Evolutionary conservation across 23 red algal species (phyloP).

Genomic region (Chondrus crispus): DNA sequence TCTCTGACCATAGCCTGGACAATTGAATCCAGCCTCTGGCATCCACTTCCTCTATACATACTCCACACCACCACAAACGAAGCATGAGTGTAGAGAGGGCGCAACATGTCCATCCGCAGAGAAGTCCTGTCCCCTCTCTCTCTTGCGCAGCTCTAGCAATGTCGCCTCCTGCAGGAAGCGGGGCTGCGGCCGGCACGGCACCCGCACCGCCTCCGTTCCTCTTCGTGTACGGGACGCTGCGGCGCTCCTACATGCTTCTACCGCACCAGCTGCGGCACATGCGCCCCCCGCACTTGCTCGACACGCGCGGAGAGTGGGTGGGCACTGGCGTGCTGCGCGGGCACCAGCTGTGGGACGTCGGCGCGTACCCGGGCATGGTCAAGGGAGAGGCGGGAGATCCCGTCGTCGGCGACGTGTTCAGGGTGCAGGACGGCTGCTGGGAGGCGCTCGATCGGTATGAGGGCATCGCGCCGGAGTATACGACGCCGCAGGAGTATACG

Average conservation of each 20-base stretch:
- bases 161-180: no score
- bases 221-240: conserved; percentile 33
- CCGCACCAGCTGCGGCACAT: neutral
- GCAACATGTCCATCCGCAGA: no score
- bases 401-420: conserved; percentile 38
- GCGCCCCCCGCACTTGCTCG: neutral
- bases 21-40: no score
- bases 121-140: no score
- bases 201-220: neutral
- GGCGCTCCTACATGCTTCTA: neutral
- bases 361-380: conserved; percentile 6
- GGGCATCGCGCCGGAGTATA: conserved; percentile 15
- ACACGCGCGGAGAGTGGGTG: neutral
- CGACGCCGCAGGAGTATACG: neutral
- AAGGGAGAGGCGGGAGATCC: neutral
- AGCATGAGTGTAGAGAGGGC: no score
- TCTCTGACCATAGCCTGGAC: no score
- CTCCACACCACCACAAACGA: no score
- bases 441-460: conserved; percentile 25
- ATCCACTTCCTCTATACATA: no score
- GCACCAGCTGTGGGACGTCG: neutral
- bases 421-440: neutral
- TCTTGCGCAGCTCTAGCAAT: no score
- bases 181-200: no score
- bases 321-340: neutral